Base-by-base conservation (phyloP, 169 alveolate genomes). In the Eimeria praecox region DNA sequence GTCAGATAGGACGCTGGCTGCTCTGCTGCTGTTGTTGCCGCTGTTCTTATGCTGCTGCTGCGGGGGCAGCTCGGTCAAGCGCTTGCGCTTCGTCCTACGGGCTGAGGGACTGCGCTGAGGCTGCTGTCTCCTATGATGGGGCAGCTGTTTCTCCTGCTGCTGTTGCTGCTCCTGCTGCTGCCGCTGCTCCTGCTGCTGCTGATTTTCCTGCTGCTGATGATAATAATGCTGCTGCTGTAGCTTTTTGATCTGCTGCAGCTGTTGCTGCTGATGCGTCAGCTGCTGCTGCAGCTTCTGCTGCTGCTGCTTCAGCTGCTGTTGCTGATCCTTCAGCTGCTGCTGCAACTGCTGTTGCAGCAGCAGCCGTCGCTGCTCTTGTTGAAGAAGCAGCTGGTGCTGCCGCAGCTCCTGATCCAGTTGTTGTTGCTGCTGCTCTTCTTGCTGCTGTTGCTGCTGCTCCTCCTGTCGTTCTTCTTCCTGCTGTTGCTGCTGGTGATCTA, bases 21-120 rank as follows among this genome's bases (percentile, higher is more conserved):
- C 88, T n/a, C 88, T 78, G 66, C 35, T 78, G 64, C 18, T n/a
- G 88, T 66, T 78, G 88, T 42, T 27, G 88, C 66, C 46, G 30
- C 10, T 44, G 30, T 22, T 44, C 18, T 33, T 73, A 73, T 52
- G 91, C 73, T 83, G 91, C 35, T 6, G 91, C 75, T 30, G 77
- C 56, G 30, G 91, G 10, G 69, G 91, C 44, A 42, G 44, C 56
- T 54, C 91, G 24, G 52, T 78, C 46, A 78, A 27, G 64, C 88
- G 88, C 10, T 44, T 78, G 88, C 88, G 88, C 64, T 78, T 78
- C n/a, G 88, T 78, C 9, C 66, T 24, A 44, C 64, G 88, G 4
- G 88, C 69, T 44, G 88, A 78, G 88, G 88, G 88, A 46, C 88
- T 78, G 69, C 64, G 88, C 12, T 44, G 88, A 10, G 66, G 66